Evolutionary conservation across 1,139 yeast species (phyloP).

Genomic region (Sugiyamaella castrensis): DNA sequence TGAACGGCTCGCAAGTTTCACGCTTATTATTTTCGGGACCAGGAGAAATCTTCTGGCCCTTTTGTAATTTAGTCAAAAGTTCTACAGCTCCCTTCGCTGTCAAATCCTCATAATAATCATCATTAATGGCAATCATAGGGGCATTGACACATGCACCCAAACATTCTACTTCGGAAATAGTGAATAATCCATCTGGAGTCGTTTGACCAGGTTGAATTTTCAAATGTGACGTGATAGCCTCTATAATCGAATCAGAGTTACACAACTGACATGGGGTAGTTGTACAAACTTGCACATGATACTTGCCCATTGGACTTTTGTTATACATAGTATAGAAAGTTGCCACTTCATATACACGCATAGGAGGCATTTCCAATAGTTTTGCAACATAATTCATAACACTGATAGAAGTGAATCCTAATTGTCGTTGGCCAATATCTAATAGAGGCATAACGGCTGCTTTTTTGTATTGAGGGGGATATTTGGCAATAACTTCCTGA

Average conservation of each 20-base stretch:
- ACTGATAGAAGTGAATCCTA: slow-evolving; percentile 81
- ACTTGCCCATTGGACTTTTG: slow-evolving; percentile 84
- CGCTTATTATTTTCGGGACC: slow-evolving; percentile 70
- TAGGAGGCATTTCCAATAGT: slow-evolving; percentile 84
- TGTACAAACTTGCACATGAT: slow-evolving; percentile 81
- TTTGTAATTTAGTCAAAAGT: slow-evolving; percentile 60
- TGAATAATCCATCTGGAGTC: slow-evolving; percentile 71
- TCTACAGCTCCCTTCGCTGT: slow-evolving; percentile 63
- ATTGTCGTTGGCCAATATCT: slow-evolving; percentile 85
- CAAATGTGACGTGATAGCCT: slow-evolving; percentile 61
- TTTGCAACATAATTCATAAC: slow-evolving; percentile 94
- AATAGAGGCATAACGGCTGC: slow-evolving; percentile 86
- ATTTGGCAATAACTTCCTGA: slow-evolving; percentile 68
- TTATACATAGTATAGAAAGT: slow-evolving; percentile 92
- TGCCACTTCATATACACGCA: slow-evolving; percentile 94
- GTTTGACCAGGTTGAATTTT: slow-evolving; percentile 76
- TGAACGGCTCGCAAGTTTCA: slow-evolving; percentile 70
- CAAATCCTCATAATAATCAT: slow-evolving; percentile 80
- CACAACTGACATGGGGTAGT: slow-evolving; percentile 90
- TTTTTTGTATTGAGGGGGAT: slow-evolving; percentile 84
- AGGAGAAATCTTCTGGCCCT: slow-evolving; percentile 56
- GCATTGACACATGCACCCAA: slow-evolving; percentile 92
- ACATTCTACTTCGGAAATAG: slow-evolving; percentile 86
- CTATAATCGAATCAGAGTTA: slow-evolving; percentile 75
- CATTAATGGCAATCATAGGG: slow-evolving; percentile 84